phyloP scores from a whole-genome alignment of 1,139 yeast species.

The Yamadazyma atmosphaerica region DNA sequence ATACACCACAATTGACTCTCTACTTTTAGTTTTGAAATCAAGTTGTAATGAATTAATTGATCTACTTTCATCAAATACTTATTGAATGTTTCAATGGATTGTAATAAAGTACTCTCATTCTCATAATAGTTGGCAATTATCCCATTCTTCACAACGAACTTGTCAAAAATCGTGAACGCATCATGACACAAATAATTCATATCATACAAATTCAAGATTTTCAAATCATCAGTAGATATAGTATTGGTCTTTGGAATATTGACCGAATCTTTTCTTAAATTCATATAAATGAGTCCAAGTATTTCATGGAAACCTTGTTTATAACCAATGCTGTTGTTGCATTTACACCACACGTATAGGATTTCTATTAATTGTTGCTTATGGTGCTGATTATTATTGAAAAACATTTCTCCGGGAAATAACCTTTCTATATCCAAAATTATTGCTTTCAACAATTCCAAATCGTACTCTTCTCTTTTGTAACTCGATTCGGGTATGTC shows the following conservation, averaged over 20 bases:
- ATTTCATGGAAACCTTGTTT: constrained; percentile 75
- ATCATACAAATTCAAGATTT: constrained; percentile 41
- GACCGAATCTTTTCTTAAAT: constrained; percentile 43
- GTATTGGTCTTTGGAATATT: constrained; percentile 35
- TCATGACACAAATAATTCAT: constrained; percentile 44
- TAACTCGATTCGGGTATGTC: not conserved
- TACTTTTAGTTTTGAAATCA: constrained; percentile 47
- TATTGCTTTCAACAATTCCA: constrained; percentile 44
- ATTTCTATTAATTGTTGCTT: constrained; percentile 51
- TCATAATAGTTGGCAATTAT: constrained; percentile 43
- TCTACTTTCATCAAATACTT: constrained; percentile 48
- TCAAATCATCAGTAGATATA: constrained; percentile 33
- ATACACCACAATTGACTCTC: constrained; percentile 70
- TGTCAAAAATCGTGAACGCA: constrained; percentile 45
- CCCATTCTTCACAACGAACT: constrained; percentile 39
- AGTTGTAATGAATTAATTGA: constrained; percentile 44
- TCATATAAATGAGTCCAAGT: constrained; percentile 57
- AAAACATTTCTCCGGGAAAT: constrained; percentile 59
- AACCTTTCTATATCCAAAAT: constrained; percentile 63
- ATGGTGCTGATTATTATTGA: constrained; percentile 24
- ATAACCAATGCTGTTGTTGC: constrained; percentile 54
- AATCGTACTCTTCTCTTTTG: constrained; percentile 14
- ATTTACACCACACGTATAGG: constrained; percentile 54
- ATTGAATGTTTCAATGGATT: constrained; percentile 50
- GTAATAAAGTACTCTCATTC: constrained; percentile 38